Evolutionary conservation across 2,329 filamentous ascomycete genomes (phyloP), one percentile per base, ranked within the genome.

Genomic region (Colletotrichum neosansevieriae): DNA sequence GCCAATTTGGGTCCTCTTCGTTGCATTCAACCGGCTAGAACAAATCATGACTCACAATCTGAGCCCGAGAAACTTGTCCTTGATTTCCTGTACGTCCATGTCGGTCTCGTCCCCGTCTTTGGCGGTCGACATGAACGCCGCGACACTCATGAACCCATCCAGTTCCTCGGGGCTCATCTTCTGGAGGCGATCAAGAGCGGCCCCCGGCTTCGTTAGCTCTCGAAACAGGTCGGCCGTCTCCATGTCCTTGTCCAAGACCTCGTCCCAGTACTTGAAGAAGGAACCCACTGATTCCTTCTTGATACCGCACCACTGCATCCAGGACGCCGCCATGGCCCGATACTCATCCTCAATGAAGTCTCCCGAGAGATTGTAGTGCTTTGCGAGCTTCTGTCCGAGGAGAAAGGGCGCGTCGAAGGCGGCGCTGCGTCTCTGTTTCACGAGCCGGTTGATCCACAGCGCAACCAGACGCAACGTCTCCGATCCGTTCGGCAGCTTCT

Each of bases 401-500:
- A 67, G 5, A 2, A 32, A 11, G 9, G 54, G 7, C 1, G 59
- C 53, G 36, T 67, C 59, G 6, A 57, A 67, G 17, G 36, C 17
- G 11, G 10, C 10, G 15, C 40, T 56, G 29, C 40, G 36, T 32
- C 65, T 19, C n/a, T 66, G 19, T 32, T 66, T 60, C 19, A 24
- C n/a, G 10, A 68, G 38, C 4, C 65, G 51, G 15, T 54, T 40
- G 21, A 42, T 15, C 65, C 65, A 68, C 6, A 68, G 38, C 1
- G 29, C 45, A 3, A 58, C 15, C 11, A 68, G 53, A 21, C 61
- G 65, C 6, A 47, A 34, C n/a, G 61, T 54, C 40, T 68, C 65
- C 11, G 61, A 66, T 6, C 65, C 65, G 10, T 45, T 10, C 2
- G 51, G 29, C 2, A 58, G 29, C 19, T 45, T 59, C 53, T 53